A percentile compares a stretch with the other conserved stretches of the same genome.
These are phyloP conservation scores for Rhizoclosmatium globosum DNA, from an alignment of 192 early-diverging fungal genomes.

Conservation along the genomic window DNA sequence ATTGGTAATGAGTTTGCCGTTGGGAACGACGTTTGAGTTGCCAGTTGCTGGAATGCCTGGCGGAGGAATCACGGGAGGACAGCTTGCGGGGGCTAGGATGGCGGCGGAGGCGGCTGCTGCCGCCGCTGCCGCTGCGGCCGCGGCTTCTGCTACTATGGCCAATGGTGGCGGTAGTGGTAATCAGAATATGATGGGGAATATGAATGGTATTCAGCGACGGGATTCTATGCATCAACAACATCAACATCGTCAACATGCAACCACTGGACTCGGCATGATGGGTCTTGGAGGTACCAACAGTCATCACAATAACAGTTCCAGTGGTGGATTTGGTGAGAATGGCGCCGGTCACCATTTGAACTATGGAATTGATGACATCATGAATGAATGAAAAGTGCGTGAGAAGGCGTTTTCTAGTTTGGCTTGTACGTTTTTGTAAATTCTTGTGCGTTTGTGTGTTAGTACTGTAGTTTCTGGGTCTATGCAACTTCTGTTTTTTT, in stretches of 20 bases:
- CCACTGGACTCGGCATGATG: neutral
- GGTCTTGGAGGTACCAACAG: neutral
- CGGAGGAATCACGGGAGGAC: conserved; percentile 30
- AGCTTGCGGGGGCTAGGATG: conserved; percentile 33
- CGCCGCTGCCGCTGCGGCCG: neutral
- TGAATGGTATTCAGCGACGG: neutral
- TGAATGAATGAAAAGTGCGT: neutral
- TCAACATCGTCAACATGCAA: neutral
- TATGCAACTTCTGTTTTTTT: too few relatives aligned
- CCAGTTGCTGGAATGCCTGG: conserved; percentile 40
- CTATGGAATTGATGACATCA: neutral
- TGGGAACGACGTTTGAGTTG: conserved; percentile 59
- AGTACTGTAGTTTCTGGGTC: too few relatives aligned
- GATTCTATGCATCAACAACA: neutral
- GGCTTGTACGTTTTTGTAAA: too few relatives aligned
- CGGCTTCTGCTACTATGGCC: neutral
- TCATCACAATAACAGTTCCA: neutral
- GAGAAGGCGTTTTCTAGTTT: too few relatives aligned
- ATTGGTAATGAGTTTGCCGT: conserved; percentile 53
- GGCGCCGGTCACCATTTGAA: neutral
- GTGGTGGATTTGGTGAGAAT: neutral
- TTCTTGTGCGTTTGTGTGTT: too few relatives aligned
- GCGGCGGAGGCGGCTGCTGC: conserved; percentile 12
- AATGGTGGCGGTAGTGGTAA: too few relatives aligned
- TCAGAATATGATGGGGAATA: neutral